These are phyloP conservation scores for Phytopythium delawarense DNA, from an alignment of 352 stramenopile species.

Conservation along the genomic window DNA sequence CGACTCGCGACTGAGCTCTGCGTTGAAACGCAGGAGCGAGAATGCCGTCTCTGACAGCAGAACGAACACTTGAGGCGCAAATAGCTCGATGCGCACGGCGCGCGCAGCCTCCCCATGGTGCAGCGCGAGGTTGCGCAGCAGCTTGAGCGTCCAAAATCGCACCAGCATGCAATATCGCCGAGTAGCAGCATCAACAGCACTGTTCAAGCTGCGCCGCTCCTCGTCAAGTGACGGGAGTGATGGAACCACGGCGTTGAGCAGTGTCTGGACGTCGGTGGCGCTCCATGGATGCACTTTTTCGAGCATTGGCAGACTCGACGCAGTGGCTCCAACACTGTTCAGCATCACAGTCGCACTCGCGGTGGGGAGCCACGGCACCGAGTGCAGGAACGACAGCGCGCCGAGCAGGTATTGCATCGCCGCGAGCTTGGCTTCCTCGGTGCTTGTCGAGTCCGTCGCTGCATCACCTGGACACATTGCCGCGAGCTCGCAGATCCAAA, in stretches of 20 bases:
- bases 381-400: conserved; percentile 22
- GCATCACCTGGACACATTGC: background rate
- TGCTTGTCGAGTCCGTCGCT: background rate
- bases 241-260: conserved; percentile 10
- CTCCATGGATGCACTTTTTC: conserved; percentile 12
- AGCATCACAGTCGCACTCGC: background rate
- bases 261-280: conserved; percentile 7
- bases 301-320: background rate
- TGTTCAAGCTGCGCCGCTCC: background rate
- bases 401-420: conserved; percentile 24
- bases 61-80: background rate
- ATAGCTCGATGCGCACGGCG: conserved; percentile 4
- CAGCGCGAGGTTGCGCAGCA: conserved; percentile 29
- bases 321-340: background rate
- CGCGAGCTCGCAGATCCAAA: conserved; percentile 11
- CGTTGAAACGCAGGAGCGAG: background rate
- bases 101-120: conserved; percentile 5
- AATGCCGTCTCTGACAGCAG: background rate
- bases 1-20: background rate
- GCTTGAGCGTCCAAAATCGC: conserved; percentile 26
- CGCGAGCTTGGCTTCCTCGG: conserved; percentile 9
- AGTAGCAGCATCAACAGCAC: background rate
- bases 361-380: conserved; percentile 2
- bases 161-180: conserved; percentile 9
- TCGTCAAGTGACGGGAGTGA: background rate